Conservation (phyloP, 2,329 filamentous ascomycete species). For the Colletotrichum chlorophyti region DNA sequence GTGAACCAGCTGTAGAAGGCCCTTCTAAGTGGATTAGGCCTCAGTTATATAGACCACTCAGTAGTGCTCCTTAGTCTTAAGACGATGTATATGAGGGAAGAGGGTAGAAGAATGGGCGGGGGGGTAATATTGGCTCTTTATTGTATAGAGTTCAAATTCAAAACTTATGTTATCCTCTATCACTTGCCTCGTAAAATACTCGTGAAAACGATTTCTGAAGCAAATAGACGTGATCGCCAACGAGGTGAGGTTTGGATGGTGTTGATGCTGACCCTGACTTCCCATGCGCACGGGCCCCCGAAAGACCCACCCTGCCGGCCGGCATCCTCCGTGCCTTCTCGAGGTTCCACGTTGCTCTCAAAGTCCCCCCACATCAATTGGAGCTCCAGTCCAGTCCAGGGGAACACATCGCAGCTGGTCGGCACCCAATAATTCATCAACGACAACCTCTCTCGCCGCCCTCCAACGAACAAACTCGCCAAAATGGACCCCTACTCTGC, state of each 20-base stretch:
- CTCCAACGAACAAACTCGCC: constrained; percentile 30
- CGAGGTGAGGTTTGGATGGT: not conserved
- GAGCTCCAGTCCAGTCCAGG: constrained; percentile 42
- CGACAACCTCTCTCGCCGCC: constrained; percentile 21
- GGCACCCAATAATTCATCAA: constrained; percentile 34
- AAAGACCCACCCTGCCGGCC: not conserved
- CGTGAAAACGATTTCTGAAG: not conserved
- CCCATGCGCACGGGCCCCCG: not conserved
- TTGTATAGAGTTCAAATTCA: not conserved
- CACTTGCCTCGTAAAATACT: too few relatives aligned
- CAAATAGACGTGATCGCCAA: too few relatives aligned
- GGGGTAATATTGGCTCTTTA: too few relatives aligned
- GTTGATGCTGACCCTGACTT: not conserved
- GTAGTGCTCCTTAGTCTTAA: too few relatives aligned
- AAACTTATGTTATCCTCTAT: not conserved
- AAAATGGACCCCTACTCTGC: constrained; percentile 74
- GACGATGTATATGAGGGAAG: too few relatives aligned
- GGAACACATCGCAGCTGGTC: constrained; percentile 25
- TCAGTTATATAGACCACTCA: too few relatives aligned
- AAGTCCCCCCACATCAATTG: constrained; percentile 46
- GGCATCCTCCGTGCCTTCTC: constrained; percentile 51
- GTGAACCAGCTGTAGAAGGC: too few relatives aligned
- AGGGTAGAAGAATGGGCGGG: too few relatives aligned
- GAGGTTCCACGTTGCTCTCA: constrained; percentile 61
- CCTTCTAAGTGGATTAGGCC: too few relatives aligned